Evolutionary conservation across 78 protist genomes (phyloP), one percentile per base, ranked within the genome.

Genomic region (Planoprotostelium fungivorum): DNA sequence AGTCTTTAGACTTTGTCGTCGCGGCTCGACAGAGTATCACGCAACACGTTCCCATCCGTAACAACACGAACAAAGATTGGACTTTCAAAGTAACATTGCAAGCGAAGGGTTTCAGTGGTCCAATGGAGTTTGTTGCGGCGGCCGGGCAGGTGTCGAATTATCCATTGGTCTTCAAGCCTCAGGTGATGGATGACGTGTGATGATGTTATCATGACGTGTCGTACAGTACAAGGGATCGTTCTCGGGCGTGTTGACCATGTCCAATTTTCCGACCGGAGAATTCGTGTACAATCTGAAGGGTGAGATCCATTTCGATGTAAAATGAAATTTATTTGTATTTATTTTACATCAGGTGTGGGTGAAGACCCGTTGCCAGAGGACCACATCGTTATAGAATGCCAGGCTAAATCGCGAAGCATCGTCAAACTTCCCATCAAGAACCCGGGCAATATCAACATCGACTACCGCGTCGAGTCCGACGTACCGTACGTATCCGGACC

Each of bases 361-460:
- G 91, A 91, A 34, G 96, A 95, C 31, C 96, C 96, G 63, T 34
- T 90, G 16, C 93, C 96, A 0, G 96, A 92, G 89, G 89, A 63
- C 88, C 25, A 88, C 86, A 25, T 92, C 84, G 84, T 35, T 36
- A 28, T 92, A 34, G 92, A 90, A 37, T 90, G 91, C 73, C n/a
- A 0, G 38, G 94, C 95, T 1, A 85, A 95, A 0, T 84, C 73
- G 29, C 28, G 86, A 34, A 31, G 0, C 25, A 0, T 0, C 0
- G 34, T 63, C 34, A 0, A 28, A 16, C 34, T 95, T 37, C 0
- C 28, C 9, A 91, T 95, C 86, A 38, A 38, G 35, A 92, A 95
- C 86, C 34, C 88, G 35, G 73, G 34, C 34, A 29, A 28, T 35
- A 35, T 36, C 34, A 35, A 37, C 35, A n/a, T 36, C 84, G 34